These are phyloP conservation scores for Euphrasia arctica DNA, from an alignment of 305 asterid species.

Conservation along the genomic window DNA sequence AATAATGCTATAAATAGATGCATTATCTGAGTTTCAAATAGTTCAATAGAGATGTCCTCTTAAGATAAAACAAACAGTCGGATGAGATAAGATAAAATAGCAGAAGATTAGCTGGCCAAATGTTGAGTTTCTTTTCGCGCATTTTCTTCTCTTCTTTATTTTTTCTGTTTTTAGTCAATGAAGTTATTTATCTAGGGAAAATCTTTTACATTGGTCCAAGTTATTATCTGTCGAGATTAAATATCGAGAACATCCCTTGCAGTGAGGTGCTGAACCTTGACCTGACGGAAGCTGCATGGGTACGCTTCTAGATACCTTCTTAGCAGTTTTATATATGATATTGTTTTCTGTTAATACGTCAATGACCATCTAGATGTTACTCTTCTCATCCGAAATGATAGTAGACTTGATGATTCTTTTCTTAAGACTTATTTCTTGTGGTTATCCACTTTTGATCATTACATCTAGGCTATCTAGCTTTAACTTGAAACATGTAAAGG, in stretches of 20 bases:
- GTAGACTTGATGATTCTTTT: conserved; percentile 1
- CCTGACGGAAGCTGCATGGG: conserved; percentile 97
- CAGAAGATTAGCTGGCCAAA: conserved; percentile 7
- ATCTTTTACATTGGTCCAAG: conserved; percentile 11
- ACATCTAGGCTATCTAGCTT: background rate
- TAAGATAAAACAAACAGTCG: background rate
- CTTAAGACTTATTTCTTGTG: conserved; percentile 5
- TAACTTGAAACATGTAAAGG: background rate
- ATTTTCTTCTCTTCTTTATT: conserved; percentile 10
- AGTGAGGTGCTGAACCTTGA: conserved; percentile 95
- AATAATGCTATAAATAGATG: background rate
- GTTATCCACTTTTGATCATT: conserved; percentile 8
- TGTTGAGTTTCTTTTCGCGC: conserved; percentile 4
- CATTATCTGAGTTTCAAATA: background rate
- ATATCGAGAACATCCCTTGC: conserved; percentile 39
- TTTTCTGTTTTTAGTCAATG: conserved; percentile 8
- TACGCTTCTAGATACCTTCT: conserved; percentile 37
- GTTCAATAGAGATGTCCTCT: background rate
- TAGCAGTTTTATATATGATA: conserved; percentile 14
- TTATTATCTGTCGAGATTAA: conserved; percentile 19
- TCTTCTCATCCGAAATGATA: conserved; percentile 21
- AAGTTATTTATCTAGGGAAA: conserved; percentile 15
- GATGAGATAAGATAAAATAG: background rate
- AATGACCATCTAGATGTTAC: conserved; percentile 19
- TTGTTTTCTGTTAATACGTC: conserved; percentile 5